Conservation (phyloP, 2,329 filamentous ascomycete species). For the Claviceps sp. region DNA sequence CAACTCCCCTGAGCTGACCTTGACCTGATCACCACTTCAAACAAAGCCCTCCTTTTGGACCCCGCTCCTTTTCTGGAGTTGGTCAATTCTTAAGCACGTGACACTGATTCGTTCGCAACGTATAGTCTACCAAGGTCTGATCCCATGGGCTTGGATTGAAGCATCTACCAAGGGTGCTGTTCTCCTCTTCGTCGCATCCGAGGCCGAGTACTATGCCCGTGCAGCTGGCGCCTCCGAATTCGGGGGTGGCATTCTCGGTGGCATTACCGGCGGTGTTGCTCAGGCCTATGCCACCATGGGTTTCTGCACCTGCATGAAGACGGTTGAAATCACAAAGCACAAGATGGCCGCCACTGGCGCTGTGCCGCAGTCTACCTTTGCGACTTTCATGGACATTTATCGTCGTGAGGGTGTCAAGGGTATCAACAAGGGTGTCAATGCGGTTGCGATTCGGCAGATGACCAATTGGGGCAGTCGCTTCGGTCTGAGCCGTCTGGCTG, state of each 20-base stretch:
- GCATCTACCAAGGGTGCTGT: conserved; percentile 98
- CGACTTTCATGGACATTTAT: conserved; percentile 96
- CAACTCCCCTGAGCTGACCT: too few relatives aligned
- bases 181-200: conserved; percentile 95
- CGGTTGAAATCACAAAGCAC: conserved; percentile 97
- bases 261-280: conserved; percentile 86
- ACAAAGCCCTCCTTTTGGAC: too few relatives aligned
- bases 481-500: conserved; percentile 81
- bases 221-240: conserved; percentile 75
- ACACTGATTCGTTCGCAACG: conserved; percentile 30
- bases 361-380: conserved; percentile 80
- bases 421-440: conserved; percentile 98
- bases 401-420: conserved; percentile 83
- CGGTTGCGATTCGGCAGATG: conserved; percentile 95
- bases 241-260: conserved; percentile 74
- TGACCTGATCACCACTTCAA: background rate
- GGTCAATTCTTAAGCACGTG: too few relatives aligned
- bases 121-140: conserved; percentile 98
- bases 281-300: conserved; percentile 99
- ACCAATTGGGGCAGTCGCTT: conserved; percentile 99
- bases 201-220: conserved; percentile 91
- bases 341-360: conserved; percentile 76
- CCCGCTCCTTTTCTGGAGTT: background rate
- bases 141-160: conserved; percentile 99
- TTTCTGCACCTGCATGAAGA: conserved; percentile 99